Conservation (phyloP, 2,329 filamentous ascomycete species). For the Ophiocordyceps camponoti-rufipedis region DNA sequence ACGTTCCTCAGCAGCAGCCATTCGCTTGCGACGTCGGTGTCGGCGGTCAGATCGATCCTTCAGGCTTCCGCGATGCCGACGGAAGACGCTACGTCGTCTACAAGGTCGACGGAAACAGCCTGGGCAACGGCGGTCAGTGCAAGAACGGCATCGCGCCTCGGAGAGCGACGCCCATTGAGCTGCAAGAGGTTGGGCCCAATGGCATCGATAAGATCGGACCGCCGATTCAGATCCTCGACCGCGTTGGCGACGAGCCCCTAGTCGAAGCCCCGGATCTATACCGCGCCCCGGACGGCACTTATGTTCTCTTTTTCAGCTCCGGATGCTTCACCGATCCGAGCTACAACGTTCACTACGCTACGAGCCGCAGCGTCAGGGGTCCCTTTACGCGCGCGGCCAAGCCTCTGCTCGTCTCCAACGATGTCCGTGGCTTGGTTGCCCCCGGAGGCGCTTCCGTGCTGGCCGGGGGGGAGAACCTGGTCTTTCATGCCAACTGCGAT, state of each 20-base stretch:
- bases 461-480: neutral
- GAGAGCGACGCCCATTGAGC: neutral
- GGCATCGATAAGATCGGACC: constrained; percentile 1
- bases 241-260: neutral
- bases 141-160: neutral
- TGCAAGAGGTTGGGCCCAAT: neutral
- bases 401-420: neutral
- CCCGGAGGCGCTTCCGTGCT: neutral
- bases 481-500: constrained; percentile 1
- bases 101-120: constrained; percentile 1
- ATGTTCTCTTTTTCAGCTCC: constrained; percentile 1
- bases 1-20: neutral
- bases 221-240: neutral
- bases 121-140: constrained; percentile 1
- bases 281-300: neutral
- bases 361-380: neutral
- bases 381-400: neutral
- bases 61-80: neutral
- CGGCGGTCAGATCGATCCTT: constrained; percentile 1
- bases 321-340: neutral
- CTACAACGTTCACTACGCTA: constrained; percentile 1
- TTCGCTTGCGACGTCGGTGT: neutral
- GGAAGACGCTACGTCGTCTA: neutral
- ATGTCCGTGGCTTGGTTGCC: neutral
- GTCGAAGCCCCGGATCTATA: constrained; percentile 1